Evolutionary conservation across 768 basidiomycete genomes (phyloP).

Genomic region (Mycena polygramma): DNA sequence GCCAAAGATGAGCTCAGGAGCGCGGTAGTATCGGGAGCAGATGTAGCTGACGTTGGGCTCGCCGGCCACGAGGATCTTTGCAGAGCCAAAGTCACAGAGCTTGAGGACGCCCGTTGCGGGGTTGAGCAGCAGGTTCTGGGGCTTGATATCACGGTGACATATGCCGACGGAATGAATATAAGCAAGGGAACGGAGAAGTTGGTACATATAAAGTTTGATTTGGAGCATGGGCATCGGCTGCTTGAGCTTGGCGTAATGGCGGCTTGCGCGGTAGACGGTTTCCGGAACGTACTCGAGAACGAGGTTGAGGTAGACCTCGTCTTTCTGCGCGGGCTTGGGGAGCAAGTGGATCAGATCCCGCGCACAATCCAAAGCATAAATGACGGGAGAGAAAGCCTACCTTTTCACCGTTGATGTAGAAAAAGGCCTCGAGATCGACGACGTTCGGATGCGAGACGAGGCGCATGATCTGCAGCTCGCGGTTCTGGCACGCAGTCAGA

Average conservation of each 20-base stretch:
- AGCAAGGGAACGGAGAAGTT: slow-evolving; percentile 96
- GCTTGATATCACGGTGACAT: slow-evolving; percentile 99
- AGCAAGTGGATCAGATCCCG: slow-evolving; percentile 21
- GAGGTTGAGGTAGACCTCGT: slow-evolving; percentile 99
- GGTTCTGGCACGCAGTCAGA: slow-evolving; percentile 75
- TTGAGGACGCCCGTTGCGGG: slow-evolving; percentile 97
- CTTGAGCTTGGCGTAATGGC: slow-evolving; percentile 99
- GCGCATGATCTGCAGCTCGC: slow-evolving; percentile 99
- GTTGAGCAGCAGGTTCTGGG: slow-evolving; percentile 97
- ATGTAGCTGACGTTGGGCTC: slow-evolving; percentile 99
- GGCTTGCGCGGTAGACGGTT: slow-evolving; percentile 98
- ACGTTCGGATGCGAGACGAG: slow-evolving; percentile 97
- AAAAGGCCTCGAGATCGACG: slow-evolving; percentile 97
- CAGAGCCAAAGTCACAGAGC: slow-evolving; percentile 98
- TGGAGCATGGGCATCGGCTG: slow-evolving; percentile 99
- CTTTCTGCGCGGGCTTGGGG: slow-evolving; percentile 74
- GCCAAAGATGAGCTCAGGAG: slow-evolving; percentile 99
- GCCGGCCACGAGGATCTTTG: slow-evolving; percentile 97
- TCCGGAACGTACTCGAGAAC: slow-evolving; percentile 99
- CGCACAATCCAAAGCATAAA: slow-evolving; percentile 3
- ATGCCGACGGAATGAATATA: slow-evolving; percentile 99
- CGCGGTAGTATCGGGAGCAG: slow-evolving; percentile 99
- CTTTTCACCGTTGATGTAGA: slow-evolving; percentile 99
- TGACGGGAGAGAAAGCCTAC: slow-evolving; percentile 54
- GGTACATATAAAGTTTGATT: slow-evolving; percentile 99